Conservation (phyloP, 2,329 filamentous ascomycete species). For the Blastomyces gilchristii region DNA sequence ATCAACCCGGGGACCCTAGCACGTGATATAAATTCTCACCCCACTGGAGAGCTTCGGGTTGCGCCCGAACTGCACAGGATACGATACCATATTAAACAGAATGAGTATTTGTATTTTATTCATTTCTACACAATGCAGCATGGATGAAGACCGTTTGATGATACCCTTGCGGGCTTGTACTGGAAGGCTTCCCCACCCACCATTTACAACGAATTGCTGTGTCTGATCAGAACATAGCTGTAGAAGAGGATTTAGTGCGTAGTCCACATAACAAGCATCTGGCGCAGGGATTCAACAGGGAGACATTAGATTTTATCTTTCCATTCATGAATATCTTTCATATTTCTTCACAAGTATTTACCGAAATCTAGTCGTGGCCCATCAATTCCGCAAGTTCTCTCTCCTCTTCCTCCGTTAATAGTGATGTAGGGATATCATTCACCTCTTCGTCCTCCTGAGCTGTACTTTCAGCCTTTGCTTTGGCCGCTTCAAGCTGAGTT, state of each 20-base stretch:
- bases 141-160: neutral
- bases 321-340: neutral
- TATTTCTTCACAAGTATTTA: neutral
- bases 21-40: neutral
- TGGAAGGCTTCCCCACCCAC: neutral
- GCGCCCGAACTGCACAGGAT: too few relatives aligned
- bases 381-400: conserved; percentile 84
- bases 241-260: neutral
- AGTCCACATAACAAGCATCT: neutral
- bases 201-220: neutral
- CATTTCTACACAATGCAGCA: neutral
- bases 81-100: neutral
- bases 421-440: conserved; percentile 37
- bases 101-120: neutral
- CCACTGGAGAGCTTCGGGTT: too few relatives aligned
- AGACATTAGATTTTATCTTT: neutral
- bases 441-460: conserved; percentile 34
- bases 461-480: conserved; percentile 39
- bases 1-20: neutral
- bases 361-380: conserved; percentile 48
- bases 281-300: neutral
- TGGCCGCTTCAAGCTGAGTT: conserved; percentile 46
- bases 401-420: conserved; percentile 81
- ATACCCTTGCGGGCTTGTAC: neutral
- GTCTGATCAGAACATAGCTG: neutral